Conservation (phyloP, 768 basidiomycete species). For the Panaeolus papilionaceus region DNA sequence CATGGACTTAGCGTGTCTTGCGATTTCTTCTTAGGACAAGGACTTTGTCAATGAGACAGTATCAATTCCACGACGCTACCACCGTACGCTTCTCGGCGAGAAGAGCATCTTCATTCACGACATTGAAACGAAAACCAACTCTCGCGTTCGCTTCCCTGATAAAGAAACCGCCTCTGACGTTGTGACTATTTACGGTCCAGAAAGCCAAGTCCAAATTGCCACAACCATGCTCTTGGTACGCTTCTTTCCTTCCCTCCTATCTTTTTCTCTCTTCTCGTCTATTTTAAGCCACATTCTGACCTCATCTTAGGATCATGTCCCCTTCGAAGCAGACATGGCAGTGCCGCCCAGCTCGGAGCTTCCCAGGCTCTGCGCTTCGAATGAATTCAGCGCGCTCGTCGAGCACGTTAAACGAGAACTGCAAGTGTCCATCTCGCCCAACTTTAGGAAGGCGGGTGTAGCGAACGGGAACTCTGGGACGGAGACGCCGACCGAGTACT, state of each 20-base stretch:
- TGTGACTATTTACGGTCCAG: slow-evolving; percentile 96
- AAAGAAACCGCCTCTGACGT: slow-evolving; percentile 95
- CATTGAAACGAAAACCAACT: slow-evolving; percentile 96
- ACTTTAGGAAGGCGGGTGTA: slow-evolving; percentile 61
- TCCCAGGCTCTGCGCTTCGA: slow-evolving; percentile 70
- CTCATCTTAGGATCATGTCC: slow-evolving; percentile 82
- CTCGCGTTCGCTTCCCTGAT: slow-evolving; percentile 89
- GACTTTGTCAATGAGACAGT: slow-evolving; percentile 95
- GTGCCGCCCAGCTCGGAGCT: slow-evolving; percentile 87
- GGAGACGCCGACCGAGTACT: slow-evolving; percentile 73
- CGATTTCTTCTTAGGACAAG: slow-evolving; percentile 70
- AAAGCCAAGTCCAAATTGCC: slow-evolving; percentile 96
- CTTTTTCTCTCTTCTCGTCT: background rate
- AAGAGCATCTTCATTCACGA: slow-evolving; percentile 97
- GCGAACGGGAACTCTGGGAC: slow-evolving; percentile 54
- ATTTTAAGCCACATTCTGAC: slow-evolving; percentile 11
- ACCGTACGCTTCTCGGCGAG: slow-evolving; percentile 93
- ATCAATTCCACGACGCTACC: slow-evolving; percentile 92
- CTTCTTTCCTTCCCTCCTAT: slow-evolving; percentile 17
- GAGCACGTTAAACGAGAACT: slow-evolving; percentile 94
- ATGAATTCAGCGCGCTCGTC: slow-evolving; percentile 86
- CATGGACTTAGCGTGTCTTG: background rate
- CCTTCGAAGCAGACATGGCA: slow-evolving; percentile 94
- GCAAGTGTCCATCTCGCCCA: slow-evolving; percentile 88
- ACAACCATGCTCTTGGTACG: slow-evolving; percentile 92